These are phyloP conservation scores for Daldinia sp. DNA, from an alignment of 2,329 filamentous ascomycete species.

Conservation along the genomic window DNA sequence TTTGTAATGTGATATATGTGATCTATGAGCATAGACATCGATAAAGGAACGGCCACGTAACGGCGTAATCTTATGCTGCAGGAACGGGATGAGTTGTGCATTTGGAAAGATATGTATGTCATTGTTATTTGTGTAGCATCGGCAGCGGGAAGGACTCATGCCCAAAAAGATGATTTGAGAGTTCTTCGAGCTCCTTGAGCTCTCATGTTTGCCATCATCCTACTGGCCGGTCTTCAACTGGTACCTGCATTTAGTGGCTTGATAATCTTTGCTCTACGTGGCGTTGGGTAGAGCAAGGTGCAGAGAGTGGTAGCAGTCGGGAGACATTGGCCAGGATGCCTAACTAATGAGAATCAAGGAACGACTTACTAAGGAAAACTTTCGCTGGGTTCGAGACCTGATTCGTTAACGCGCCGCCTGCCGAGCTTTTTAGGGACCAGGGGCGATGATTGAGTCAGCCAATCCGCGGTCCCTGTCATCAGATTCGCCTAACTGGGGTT, in stretches of 20 bases:
- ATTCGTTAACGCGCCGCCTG: constrained; percentile 25
- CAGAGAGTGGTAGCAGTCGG: constrained; percentile 23
- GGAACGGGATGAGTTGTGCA: constrained; percentile 34
- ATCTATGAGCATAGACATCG: constrained; percentile 11
- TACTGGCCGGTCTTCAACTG: constrained; percentile 23
- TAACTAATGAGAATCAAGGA: constrained; percentile 25
- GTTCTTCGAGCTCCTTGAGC: not conserved
- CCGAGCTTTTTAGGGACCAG: constrained; percentile 28
- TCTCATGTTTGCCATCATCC: constrained; percentile 19
- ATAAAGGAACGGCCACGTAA: constrained; percentile 31
- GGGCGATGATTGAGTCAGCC: constrained; percentile 24
- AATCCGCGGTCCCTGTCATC: constrained; percentile 26
- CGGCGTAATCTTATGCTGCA: constrained; percentile 25
- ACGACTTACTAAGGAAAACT: constrained; percentile 12
- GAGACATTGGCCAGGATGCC: constrained; percentile 22
- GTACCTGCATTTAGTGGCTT: constrained; percentile 36
- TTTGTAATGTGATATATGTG: constrained; percentile 17
- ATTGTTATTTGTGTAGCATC: constrained; percentile 28
- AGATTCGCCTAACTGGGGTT: constrained; percentile 28
- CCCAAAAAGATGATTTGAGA: constrained; percentile 18
- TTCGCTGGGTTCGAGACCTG: constrained; percentile 4
- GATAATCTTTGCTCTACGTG: constrained; percentile 28
- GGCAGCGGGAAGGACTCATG: not conserved
- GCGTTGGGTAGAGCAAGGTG: too few species aligned
- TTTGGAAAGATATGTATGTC: constrained; percentile 24